Evolutionary conservation across 2,329 filamentous ascomycete genomes (phyloP).

Genomic region (Colletotrichum echinochloae): DNA sequence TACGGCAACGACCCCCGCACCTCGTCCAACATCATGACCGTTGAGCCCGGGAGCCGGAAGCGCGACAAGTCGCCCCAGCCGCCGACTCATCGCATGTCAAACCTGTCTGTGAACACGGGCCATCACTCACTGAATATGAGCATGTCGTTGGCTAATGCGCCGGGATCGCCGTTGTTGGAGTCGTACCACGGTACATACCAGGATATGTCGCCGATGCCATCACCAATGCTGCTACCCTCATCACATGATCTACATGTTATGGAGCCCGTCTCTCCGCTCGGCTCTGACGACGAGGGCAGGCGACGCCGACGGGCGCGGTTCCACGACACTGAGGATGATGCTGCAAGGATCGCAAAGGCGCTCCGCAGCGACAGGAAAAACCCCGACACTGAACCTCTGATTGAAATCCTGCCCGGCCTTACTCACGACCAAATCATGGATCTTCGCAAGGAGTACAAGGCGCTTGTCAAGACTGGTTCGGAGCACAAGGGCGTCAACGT

Average conservation of each 20-base stretch:
- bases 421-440: conserved; percentile 90
- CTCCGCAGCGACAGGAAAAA: conserved; percentile 70
- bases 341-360: conserved; percentile 79
- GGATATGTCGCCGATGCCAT: conserved; percentile 93
- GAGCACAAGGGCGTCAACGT: conserved; percentile 84
- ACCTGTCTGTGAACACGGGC: conserved; percentile 62
- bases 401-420: conserved; percentile 85
- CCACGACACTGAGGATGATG: conserved; percentile 86
- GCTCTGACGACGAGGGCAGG: conserved; percentile 62
- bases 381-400: conserved; percentile 77
- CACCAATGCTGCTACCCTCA: conserved; percentile 71
- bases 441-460: conserved; percentile 90
- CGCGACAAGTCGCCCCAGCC: conserved; percentile 62
- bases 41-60: conserved; percentile 53
- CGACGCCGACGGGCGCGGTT: conserved; percentile 76
- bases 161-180: conserved; percentile 87
- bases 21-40: conserved; percentile 56
- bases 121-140: conserved; percentile 52
- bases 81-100: conserved; percentile 63
- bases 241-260: conserved; percentile 46
- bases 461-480: conserved; percentile 81
- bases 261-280: conserved; percentile 65
- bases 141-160: conserved; percentile 67
- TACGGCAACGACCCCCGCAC: conserved; percentile 53
- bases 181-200: conserved; percentile 95